Conservation (phyloP, 2,329 filamentous ascomycete species). For the Fusarium abutilonis region DNA sequence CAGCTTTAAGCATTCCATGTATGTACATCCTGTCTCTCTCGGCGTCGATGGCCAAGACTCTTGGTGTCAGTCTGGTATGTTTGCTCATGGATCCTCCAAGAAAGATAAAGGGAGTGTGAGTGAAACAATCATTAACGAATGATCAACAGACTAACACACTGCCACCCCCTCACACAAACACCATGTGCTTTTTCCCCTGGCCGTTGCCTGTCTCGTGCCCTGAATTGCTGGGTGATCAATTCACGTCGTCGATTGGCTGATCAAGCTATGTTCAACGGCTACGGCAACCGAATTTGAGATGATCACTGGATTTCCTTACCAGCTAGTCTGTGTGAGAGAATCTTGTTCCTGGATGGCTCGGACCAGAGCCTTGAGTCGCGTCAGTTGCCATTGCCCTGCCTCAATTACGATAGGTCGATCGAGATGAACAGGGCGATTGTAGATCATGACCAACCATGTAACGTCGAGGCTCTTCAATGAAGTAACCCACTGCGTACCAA, state of each 20-base stretch:
- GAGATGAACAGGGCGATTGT: conserved; percentile 5
- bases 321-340: conserved; percentile 7
- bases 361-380: not conserved
- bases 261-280: conserved; percentile 13
- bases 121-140: conserved; percentile 10
- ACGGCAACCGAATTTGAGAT: conserved; percentile 3
- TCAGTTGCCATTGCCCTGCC: conserved; percentile 3
- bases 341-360: not conserved
- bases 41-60: not conserved
- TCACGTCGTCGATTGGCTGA: conserved; percentile 9
- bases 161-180: conserved; percentile 15
- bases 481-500: not conserved
- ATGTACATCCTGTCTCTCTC: not conserved
- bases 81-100: not conserved
- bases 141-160: not conserved
- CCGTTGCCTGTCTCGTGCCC: conserved; percentile 14
- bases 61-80: conserved; percentile 12
- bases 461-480: not conserved
- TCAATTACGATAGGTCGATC: not conserved
- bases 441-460: not conserved
- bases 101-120: conserved; percentile 24
- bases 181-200: conserved; percentile 15
- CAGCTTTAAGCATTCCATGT: not conserved
- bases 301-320: not conserved
- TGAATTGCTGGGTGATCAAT: conserved; percentile 15